Base-by-base conservation (phyloP, 148 eudicot genomes). In the Dianthus caryophyllus region DNA sequence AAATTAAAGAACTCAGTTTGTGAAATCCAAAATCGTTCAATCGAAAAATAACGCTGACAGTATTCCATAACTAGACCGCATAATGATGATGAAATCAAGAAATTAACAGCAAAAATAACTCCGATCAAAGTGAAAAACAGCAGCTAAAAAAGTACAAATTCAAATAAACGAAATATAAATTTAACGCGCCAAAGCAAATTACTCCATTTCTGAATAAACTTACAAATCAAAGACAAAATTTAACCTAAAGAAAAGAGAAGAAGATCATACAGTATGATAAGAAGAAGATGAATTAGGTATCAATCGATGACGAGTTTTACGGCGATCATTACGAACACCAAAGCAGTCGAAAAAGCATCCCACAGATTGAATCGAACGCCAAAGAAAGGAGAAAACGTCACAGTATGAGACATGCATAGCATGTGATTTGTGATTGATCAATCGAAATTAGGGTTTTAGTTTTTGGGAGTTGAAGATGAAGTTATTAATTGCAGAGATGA, bases 341-440 rank as follows among this genome's bases (percentile, higher is more conserved):
- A 83, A 83, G 51, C 86, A 83, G 50, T 77, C 77, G 69, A 83
- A 80, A 64, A 80, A 77, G 61, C 83, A 80, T 50, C 78, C 72
- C 81, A 80, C 77, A 5, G 75, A 59, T 71, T 58, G 73, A 20
- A 75, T 50, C 4, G 79, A 80, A 36, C 69, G 62, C 69, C 79
- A 70, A 61, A 83, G 77, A 48, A 66, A 75, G 4, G 54, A 38
- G 12, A 77, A 67, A 2, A 77, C 80, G 80, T 72, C 70, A 38
- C 66, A 72, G 65, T 67, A 68, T 36, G 70, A 72, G 66, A 68
- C 68, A 27, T 77, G 77, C 71, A 74, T 74, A 24, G 44, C 64
- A 62, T 62, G 38, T 2, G 3, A 33, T 33, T n/a, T n/a, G n/a
- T 33, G 38, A 33, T 26, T 44, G 25, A 67, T 18, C 12, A 5